phyloP scores from a whole-genome alignment of 176 grass and related monocot genomes.

The Guadua angustifolia region DNA sequence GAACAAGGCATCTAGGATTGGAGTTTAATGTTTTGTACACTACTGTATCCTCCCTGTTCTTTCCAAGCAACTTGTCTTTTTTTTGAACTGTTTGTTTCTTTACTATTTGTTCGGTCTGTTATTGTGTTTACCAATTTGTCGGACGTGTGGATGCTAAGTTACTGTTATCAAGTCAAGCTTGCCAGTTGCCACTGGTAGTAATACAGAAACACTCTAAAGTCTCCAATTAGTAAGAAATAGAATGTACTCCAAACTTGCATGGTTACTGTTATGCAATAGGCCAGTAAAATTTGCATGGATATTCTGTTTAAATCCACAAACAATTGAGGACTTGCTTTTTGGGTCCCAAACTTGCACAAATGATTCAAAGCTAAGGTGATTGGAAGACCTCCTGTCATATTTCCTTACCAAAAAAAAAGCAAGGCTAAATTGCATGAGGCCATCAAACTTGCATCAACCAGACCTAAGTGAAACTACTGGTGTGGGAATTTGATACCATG shows the following conservation, averaged over 20 bases:
- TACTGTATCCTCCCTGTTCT: constrained; percentile 26
- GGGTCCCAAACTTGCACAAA: not conserved
- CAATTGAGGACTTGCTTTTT: not conserved
- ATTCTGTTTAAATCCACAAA: not conserved
- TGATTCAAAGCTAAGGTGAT: not conserved
- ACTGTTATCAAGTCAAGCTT: constrained; percentile 16
- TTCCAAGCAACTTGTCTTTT: constrained; percentile 41
- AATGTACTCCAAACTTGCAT: constrained; percentile 4
- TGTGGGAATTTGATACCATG: constrained; percentile 2
- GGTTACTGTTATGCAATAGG: not conserved
- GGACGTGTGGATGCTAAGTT: constrained; percentile 30
- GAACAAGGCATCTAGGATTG: constrained; percentile 40
- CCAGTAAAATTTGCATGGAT: not conserved
- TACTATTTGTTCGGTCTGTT: constrained; percentile 3
- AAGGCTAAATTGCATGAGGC: not conserved
- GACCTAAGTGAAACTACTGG: not conserved
- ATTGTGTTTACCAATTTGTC: constrained; percentile 39
- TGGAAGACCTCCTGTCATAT: not conserved
- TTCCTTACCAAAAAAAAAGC: not conserved
- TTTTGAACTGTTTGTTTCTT: constrained; percentile 25
- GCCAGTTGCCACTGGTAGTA: constrained; percentile 1
- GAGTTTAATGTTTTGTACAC: constrained; percentile 24
- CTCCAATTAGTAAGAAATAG: constrained; percentile 2
- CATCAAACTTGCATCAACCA: constrained; percentile 32
- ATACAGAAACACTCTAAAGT: not conserved